Conservation (phyloP, 1,284 basidiomycete species). For the Apiotrichum gracile region DNA sequence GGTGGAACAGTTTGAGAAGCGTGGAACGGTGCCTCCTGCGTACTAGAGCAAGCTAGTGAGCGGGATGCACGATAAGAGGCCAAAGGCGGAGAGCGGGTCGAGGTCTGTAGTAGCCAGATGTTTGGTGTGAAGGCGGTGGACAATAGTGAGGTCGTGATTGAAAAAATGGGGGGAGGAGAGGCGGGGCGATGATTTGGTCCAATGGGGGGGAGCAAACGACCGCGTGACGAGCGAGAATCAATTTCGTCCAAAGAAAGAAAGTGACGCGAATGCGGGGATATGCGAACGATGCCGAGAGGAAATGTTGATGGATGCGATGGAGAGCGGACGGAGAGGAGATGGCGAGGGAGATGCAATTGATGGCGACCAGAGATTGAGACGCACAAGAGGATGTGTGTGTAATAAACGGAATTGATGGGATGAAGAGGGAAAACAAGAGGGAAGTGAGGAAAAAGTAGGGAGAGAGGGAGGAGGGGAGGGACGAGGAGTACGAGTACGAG, state of each 20-base stretch:
- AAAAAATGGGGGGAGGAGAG: neutral
- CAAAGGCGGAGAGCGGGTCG: neutral
- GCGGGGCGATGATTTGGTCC: neutral
- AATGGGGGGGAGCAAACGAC: neutral
- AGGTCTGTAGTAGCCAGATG: too few relatives aligned
- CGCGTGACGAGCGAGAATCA: too few relatives aligned
- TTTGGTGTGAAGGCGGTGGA: too few relatives aligned
- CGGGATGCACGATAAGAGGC: neutral
- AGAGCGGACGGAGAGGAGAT: neutral
- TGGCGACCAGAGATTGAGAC: too few relatives aligned
- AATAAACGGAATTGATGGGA: neutral
- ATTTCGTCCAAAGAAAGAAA: too few relatives aligned
- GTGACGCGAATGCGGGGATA: neutral
- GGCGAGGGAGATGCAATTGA: too few relatives aligned
- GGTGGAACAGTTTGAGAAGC: slow-evolving; percentile 1
- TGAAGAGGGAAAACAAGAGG: neutral
- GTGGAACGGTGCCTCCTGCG: neutral
- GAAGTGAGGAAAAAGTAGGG: neutral
- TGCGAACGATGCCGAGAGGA: neutral
- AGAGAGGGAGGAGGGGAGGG: neutral
- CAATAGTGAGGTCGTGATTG: neutral
- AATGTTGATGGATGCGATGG: neutral
- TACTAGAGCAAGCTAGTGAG: slow-evolving; percentile 1
- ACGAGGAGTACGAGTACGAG: neutral
- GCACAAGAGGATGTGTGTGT: too few relatives aligned